Evolutionary conservation across 257 asterid genomes (phyloP).

Genomic region (Solanum okadae): DNA sequence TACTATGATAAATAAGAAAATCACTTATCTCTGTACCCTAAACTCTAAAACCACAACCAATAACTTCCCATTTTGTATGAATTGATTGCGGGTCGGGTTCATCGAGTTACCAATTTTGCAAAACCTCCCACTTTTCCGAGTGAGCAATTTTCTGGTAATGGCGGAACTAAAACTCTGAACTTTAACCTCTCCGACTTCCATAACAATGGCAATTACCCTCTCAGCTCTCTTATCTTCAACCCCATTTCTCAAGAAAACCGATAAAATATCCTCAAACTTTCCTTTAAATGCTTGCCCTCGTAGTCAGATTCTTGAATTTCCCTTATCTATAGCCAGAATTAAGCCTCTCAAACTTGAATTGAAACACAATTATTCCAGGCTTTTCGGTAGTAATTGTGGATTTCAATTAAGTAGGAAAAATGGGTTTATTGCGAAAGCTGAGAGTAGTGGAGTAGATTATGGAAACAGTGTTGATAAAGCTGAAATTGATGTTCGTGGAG

Average conservation of each 20-base stretch:
- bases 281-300: constrained; percentile 9
- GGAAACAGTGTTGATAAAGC: constrained; percentile 13
- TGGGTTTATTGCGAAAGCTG: constrained; percentile 29
- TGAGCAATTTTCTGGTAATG: background rate
- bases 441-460: constrained; percentile 18
- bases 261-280: constrained; percentile 7
- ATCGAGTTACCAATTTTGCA: background rate
- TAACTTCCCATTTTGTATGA: too few relatives aligned
- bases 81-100: too few relatives aligned
- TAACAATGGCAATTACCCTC: constrained; percentile 35
- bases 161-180: background rate
- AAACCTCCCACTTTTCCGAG: background rate
- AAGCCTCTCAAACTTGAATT: constrained; percentile 3
- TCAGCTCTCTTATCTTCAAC: constrained; percentile 20
- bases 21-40: too few relatives aligned
- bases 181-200: too few relatives aligned
- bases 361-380: constrained; percentile 14
- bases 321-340: background rate
- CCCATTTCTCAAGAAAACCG: background rate
- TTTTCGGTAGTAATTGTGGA: constrained; percentile 11
- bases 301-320: constrained; percentile 3
- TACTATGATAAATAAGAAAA: too few relatives aligned
- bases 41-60: too few relatives aligned
- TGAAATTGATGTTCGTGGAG: constrained; percentile 50
- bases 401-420: constrained; percentile 12